A percentile compares a stretch with the other conserved stretches of the same genome.
phyloP scores from a whole-genome alignment of 257 asterid genomes.

The Solanum chiquidenum region DNA sequence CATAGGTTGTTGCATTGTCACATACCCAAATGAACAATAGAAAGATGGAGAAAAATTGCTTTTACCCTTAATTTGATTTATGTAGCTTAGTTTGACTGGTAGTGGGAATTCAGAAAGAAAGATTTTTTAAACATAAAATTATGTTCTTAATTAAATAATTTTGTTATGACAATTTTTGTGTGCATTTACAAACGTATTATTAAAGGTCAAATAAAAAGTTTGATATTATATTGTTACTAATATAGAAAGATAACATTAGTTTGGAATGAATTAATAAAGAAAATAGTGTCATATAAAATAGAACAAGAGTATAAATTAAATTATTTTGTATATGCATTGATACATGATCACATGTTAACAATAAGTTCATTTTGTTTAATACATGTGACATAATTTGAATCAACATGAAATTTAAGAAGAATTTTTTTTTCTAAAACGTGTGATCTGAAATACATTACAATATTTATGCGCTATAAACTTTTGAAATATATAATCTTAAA shows the following conservation, averaged over 20 bases:
- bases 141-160: background rate
- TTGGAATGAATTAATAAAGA: background rate
- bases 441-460: background rate
- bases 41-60: background rate
- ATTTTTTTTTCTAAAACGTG: too few relatives aligned
- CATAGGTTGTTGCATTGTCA: background rate
- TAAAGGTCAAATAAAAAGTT: background rate
- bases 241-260: background rate
- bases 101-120: background rate
- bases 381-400: background rate
- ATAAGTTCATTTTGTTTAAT: background rate
- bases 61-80: background rate
- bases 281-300: background rate
- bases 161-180: background rate
- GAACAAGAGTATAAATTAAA: background rate
- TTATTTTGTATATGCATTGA: background rate
- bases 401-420: too few relatives aligned
- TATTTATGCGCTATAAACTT: background rate
- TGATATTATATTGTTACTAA: background rate
- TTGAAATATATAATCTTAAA: background rate
- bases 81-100: background rate
- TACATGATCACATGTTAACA: background rate
- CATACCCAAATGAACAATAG: background rate
- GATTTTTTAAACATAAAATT: background rate
- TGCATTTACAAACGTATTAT: background rate